Evolutionary conservation across 2,329 filamentous ascomycete genomes (phyloP), one percentile per base, ranked within the genome.

Genomic region (Claviceps capensis): DNA sequence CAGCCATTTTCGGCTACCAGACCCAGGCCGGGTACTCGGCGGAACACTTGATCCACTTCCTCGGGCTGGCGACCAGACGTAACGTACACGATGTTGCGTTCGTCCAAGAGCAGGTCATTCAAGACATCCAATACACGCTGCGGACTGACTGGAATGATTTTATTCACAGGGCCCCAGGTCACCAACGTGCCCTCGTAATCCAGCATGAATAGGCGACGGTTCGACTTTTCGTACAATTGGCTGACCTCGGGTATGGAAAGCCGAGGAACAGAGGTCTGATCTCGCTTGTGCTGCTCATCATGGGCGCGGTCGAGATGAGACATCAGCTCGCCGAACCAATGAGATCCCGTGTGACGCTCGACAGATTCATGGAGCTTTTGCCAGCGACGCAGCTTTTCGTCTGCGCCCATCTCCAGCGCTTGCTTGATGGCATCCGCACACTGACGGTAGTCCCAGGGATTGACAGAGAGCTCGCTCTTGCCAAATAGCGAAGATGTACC

Each of bases 1-100:
- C 88, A 95, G 2, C 91, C 91, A 58, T 95, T 96, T 69, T 97
- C 91, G 0, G 91, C 91, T 57, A 97, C 94, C 4, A 97, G 74
- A 2, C 93, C 93, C 3, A 96, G 72, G 54, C 85, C 85, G 5
- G 87, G 85, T 1, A 96, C 85, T 23, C 85, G 80, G 50, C 83
- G 83, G 74, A 97, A 96, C 1, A 94, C 75, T 4, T 84, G 81
- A 59, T 95, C 88, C 37, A 96, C 81, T 61, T 96, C 89, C 60
- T 94, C 87, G 0, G 89, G 87, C 58, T 83, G 86, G 37, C 88
- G 83, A 8, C 87, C 85, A 51, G 88, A 95, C 88, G 95, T 97
- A 57, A 97, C 83, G 61, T 95, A 97, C 26, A 97, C 85, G 1
- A 82, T 82, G 62, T 97, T 97, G 55, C 78, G 81, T 22, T 83